Percentiles rank a stretch among this genome's conserved stretches.
Conservation (phyloP, 768 basidiomycete species). For the Boletus pseudo-olivaceus region DNA sequence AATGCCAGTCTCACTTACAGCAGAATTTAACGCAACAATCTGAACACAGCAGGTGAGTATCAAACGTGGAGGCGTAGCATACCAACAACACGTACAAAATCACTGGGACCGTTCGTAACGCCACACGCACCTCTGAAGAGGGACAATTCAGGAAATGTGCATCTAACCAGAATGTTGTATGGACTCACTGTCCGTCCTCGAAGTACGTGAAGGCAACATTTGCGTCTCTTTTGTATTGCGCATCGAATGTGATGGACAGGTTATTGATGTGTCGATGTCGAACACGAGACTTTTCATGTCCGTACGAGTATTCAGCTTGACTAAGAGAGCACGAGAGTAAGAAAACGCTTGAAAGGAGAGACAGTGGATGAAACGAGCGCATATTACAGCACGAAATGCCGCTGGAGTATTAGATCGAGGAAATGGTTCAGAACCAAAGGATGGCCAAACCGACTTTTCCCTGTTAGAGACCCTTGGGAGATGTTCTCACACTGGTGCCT, state of each 20-base stretch:
- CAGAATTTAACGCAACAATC: constrained; percentile 44
- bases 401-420: neutral
- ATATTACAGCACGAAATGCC: constrained; percentile 18
- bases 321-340: constrained; percentile 9
- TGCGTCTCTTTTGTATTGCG: constrained; percentile 16
- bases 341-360: constrained; percentile 22
- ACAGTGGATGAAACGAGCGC: constrained; percentile 25
- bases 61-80: no score
- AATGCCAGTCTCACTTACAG: constrained; percentile 26
- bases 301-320: constrained; percentile 7
- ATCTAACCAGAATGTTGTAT: neutral
- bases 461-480: neutral
- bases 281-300: constrained; percentile 10
- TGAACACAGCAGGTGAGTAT: constrained; percentile 14
- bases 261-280: constrained; percentile 6
- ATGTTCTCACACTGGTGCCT: neutral
- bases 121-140: constrained; percentile 42
- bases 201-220: constrained; percentile 28
- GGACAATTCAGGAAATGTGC: neutral
- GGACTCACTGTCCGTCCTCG: constrained; percentile 23
- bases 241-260: neutral
- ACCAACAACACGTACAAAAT: constrained; percentile 23
- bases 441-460: neutral
- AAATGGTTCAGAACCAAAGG: neutral
- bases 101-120: constrained; percentile 15